Base-by-base conservation (phyloP, 257 asterid species). In the Scutellaria baicalensis region DNA sequence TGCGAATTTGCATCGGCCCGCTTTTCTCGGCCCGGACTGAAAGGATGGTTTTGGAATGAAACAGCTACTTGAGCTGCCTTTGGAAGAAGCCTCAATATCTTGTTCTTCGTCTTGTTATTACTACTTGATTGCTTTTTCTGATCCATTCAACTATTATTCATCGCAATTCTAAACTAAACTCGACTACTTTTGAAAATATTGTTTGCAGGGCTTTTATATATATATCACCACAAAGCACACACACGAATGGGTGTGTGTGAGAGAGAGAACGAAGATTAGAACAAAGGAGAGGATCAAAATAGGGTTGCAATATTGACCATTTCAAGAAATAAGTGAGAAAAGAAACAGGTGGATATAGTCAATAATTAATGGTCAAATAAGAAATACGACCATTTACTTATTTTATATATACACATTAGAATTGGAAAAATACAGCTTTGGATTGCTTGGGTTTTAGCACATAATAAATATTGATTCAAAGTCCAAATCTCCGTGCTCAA, bases 1-100 rank as follows among this genome's bases (percentile, higher is more conserved):
- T 51, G 59, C 1, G 70, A 40, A 12, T 35, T 51, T 1, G 38
- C 56, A 4, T 49, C 77, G 58, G 75, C 5, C 70, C 79, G 69
- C 56, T 54, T 80, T 4, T 74, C 76, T 43, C 78, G 76, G 50
- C 59, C 73, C 47, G 86, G 88, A 47, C 86, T 79, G 75, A 60
- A 79, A 0, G 78, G 71, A n/a, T 75, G 81, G 80, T 75, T 77
- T 62, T 81, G 84, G 73, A 79, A 84, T 23, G 86, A 64, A 39
- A 84, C 77, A 3, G 79, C 66, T 0, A 81, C 83, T 21, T 69
- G 61, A 13, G 81, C 78, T 55, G 71, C 77, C 66, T 71, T 85
- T 16, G 85, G 85, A 27, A 85, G 74, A 44, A 85, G 65, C 78
- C 69, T 75, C 72, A 83, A 33, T 11, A 83, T 52, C 47, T 75